phyloP scores from a whole-genome alignment of 441 rosid species.

The Isatis lusitanica region DNA sequence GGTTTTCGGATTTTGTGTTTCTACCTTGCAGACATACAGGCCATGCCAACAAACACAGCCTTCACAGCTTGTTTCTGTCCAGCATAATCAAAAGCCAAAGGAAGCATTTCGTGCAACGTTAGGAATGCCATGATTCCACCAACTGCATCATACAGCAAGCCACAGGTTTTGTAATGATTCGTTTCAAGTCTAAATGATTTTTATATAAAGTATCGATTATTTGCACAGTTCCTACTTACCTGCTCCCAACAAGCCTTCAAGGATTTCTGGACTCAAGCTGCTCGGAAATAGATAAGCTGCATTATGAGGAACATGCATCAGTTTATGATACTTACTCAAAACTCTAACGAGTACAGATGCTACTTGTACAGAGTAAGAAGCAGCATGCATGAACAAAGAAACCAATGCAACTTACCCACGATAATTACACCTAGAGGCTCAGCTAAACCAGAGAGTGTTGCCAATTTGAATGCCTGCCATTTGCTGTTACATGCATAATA shows the following conservation, averaged over 20 bases:
- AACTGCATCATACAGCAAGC: slow-evolving; percentile 51
- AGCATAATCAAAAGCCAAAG: slow-evolving; percentile 97
- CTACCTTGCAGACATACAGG: slow-evolving; percentile 99
- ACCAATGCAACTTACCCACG: slow-evolving; percentile 61
- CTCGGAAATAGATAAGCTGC: slow-evolving; percentile 97
- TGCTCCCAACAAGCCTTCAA: slow-evolving; percentile 91
- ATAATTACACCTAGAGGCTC: slow-evolving; percentile 95
- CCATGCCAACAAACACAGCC: slow-evolving; percentile 97
- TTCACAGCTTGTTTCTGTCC: slow-evolving; percentile 99
- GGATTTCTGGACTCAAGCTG: slow-evolving; percentile 90
- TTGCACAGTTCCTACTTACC: slow-evolving; percentile 43
- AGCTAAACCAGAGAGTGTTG: slow-evolving; percentile 91
- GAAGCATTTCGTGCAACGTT: slow-evolving; percentile 97
- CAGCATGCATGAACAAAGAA: background rate
- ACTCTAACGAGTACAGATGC: background rate
- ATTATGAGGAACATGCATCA: slow-evolving; percentile 14
- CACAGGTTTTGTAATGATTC: background rate
- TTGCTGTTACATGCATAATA: slow-evolving; percentile 60
- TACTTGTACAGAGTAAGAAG: background rate
- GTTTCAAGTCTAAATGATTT: background rate
- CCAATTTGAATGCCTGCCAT: slow-evolving; percentile 99
- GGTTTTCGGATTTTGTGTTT: background rate
- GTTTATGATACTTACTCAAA: background rate
- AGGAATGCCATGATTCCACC: slow-evolving; percentile 99
- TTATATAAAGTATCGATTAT: background rate